Evolutionary conservation across 164 flowering plant genomes (phyloP), one percentile per base, ranked within the genome.

Genomic region (Berberis vulgaris): DNA sequence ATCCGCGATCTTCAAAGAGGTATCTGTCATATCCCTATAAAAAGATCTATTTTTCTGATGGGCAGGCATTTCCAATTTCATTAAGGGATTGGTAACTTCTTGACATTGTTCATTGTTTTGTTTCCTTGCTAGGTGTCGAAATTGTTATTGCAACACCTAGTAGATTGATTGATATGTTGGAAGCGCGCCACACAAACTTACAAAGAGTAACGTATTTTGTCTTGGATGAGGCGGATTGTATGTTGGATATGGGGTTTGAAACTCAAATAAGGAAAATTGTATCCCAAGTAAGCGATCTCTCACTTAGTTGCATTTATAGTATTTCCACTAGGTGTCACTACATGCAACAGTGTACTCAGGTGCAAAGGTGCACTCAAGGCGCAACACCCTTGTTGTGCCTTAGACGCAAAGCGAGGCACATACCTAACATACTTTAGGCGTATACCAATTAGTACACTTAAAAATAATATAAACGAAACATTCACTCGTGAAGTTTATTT

Each of bases 231-330:
- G 99, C 99, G 62, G 99, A 94, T 72, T 82, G 97, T 43, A 94
- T 94, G 99, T 79, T 94, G 71, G 99, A 94, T 68, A 94, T 94
- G 99, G 99, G 99, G 13, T 94, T 91, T 82, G 97, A 94, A 74
- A 97, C 99, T 41, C 99, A 94, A 66, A 94, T 94, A 60, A 81
- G 96, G 73, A 89, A 89, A 79, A 84, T 94, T 65, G 71, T 94
- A 40, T 69, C 88, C 49, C 98, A 93, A 73, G 97, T 85, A 76
- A 50, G 76, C 43, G n/a, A 10, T 11, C 6, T 50, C 45, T 63
- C 6, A 50, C 2, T 11, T 41, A 42, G 0, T 43, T n/a, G 0
- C 1, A 40, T 12, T 42, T 50, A 50, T 49, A 6, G 8, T 9
- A 40, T 26, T 26, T 26, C 26, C 26, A 26, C 26, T 26, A 26